phyloP scores from a whole-genome alignment of 805 yeast species.

The Wickerhamiella azyma region DNA sequence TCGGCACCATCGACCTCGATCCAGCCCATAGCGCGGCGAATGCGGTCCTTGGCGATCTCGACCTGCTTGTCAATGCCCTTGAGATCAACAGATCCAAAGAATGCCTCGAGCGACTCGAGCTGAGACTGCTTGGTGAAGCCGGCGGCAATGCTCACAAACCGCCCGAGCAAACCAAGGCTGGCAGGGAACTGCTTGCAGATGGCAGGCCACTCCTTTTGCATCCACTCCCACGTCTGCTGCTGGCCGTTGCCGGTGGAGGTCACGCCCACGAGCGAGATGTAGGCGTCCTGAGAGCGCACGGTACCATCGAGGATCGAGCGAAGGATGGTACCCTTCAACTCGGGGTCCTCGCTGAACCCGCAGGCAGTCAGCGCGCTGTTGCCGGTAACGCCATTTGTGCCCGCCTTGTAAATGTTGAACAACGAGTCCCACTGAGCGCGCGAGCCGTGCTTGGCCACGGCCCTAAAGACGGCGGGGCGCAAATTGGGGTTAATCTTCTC shows the following conservation, averaged over 20 bases:
- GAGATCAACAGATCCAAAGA: constrained; percentile 35
- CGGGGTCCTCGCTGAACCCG: constrained; percentile 50
- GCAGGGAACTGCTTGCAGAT: constrained; percentile 61
- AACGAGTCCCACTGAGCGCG: constrained; percentile 49
- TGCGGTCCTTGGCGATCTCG: constrained; percentile 42
- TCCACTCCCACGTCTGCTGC: constrained; percentile 61
- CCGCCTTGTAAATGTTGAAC: constrained; percentile 44
- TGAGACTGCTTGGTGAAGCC: constrained; percentile 45
- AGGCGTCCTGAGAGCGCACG: constrained; percentile 55
- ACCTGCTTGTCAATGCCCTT: constrained; percentile 46
- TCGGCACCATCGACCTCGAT: constrained; percentile 17
- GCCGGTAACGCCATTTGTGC: constrained; percentile 52
- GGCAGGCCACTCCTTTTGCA: constrained; percentile 56
- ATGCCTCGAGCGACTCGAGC: constrained; percentile 37
- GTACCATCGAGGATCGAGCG: constrained; percentile 22
- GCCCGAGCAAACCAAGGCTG: constrained; percentile 63
- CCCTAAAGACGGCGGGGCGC: constrained; percentile 47
- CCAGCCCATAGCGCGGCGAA: constrained; percentile 41
- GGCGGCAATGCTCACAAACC: constrained; percentile 51
- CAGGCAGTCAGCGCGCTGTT: constrained; percentile 53
- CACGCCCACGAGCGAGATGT: constrained; percentile 65
- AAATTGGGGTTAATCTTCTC: constrained; percentile 57
- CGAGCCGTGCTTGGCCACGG: constrained; percentile 57
- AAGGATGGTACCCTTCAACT: constrained; percentile 24
- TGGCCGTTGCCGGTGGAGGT: constrained; percentile 51